These are phyloP conservation scores for Karstenula rhodostoma DNA, from an alignment of 2,329 filamentous ascomycete species.

Conservation along the genomic window DNA sequence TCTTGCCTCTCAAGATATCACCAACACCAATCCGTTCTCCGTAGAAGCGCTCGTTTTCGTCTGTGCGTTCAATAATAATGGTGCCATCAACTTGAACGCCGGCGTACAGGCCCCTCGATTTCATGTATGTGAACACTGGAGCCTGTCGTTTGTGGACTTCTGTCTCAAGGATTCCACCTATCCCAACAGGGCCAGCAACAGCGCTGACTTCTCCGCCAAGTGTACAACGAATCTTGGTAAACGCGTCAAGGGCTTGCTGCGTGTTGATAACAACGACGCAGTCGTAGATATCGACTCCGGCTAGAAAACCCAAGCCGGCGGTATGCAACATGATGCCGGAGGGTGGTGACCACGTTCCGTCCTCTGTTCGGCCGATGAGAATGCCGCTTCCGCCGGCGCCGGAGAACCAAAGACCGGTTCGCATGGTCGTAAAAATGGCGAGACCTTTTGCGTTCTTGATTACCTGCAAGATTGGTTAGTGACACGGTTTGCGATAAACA, in stretches of 20 bases:
- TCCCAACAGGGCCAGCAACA: slow-evolving; percentile 78
- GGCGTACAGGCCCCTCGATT: slow-evolving; percentile 87
- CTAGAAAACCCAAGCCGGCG: slow-evolving; percentile 84
- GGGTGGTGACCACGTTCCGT: slow-evolving; percentile 90
- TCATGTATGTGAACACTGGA: slow-evolving; percentile 85
- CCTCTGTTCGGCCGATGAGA: slow-evolving; percentile 81
- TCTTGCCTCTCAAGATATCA: slow-evolving; percentile 70
- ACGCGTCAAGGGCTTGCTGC: slow-evolving; percentile 81
- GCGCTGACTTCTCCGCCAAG: slow-evolving; percentile 83
- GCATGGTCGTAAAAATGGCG: slow-evolving; percentile 95
- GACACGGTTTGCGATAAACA: neutral
- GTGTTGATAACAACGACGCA: slow-evolving; percentile 94
- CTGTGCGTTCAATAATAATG: slow-evolving; percentile 82
- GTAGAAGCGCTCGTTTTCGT: slow-evolving; percentile 89
- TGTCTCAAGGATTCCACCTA: slow-evolving; percentile 76
- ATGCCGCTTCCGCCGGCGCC: slow-evolving; percentile 91
- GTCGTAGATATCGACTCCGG: slow-evolving; percentile 94
- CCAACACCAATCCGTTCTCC: slow-evolving; percentile 68
- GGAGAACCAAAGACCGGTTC: slow-evolving; percentile 88
- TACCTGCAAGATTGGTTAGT: slow-evolving; percentile 58
- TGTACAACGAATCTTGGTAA: slow-evolving; percentile 79
- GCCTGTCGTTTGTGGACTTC: slow-evolving; percentile 73
- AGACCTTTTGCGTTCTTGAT: slow-evolving; percentile 89
- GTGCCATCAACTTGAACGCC: slow-evolving; percentile 89
- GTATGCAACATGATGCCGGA: slow-evolving; percentile 92